Evolutionary conservation across 2,329 filamentous ascomycete genomes (phyloP).

Genomic region (Pseudofabraea citricarpa): DNA sequence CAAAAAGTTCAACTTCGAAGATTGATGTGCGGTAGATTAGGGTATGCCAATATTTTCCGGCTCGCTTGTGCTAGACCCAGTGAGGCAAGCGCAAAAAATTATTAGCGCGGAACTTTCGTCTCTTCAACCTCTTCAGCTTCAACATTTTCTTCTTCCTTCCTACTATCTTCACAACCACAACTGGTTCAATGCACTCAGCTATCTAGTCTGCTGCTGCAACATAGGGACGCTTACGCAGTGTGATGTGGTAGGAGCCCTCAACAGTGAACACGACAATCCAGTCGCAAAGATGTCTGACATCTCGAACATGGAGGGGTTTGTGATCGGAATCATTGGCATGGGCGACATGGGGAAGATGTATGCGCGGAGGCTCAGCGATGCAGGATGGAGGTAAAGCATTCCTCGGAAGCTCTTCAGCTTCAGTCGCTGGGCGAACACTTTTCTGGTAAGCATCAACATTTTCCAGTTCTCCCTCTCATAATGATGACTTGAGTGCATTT

Average conservation of each 20-base stretch:
- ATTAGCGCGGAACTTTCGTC: no score
- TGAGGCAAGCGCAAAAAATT: no score
- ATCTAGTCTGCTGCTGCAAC: no score
- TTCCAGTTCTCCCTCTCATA: slow-evolving; percentile 20
- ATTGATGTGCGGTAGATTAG: no score
- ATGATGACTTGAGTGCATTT: slow-evolving; percentile 99
- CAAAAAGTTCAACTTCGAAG: no score
- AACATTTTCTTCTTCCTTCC: background rate
- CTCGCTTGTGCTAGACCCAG: no score
- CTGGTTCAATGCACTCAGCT: no score
- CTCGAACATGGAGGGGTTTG: slow-evolving; percentile 45
- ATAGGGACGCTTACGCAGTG: no score
- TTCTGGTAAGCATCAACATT: slow-evolving; percentile 27
- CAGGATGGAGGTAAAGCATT: slow-evolving; percentile 86
- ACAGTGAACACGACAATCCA: no score
- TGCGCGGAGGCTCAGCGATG: slow-evolving; percentile 77
- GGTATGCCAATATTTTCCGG: no score
- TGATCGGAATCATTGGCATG: slow-evolving; percentile 96
- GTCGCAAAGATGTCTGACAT: slow-evolving; percentile 5
- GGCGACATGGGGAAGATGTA: slow-evolving; percentile 99
- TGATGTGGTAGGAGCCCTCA: no score
- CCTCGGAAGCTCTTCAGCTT: slow-evolving; percentile 9
- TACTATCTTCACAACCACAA: background rate
- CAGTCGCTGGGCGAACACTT: slow-evolving; percentile 20
- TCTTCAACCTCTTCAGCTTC: background rate